phyloP scores from a whole-genome alignment of 2,329 filamentous ascomycete genomes.

The Lithohypha guttulata region DNA sequence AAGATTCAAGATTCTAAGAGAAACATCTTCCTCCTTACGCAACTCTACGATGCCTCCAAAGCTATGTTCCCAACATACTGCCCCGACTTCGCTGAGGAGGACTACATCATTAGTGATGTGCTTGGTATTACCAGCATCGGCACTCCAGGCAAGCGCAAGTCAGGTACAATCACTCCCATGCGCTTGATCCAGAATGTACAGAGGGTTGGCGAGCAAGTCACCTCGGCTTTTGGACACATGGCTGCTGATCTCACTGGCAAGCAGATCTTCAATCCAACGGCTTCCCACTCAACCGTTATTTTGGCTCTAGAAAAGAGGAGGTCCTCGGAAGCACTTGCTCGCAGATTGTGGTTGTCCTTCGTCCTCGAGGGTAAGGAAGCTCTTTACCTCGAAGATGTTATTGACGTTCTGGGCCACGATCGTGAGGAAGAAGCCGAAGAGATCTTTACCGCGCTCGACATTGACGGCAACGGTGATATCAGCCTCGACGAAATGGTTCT shows the following conservation, averaged over 20 bases:
- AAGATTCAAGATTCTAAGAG: constrained; percentile 84
- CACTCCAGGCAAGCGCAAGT: constrained; percentile 33
- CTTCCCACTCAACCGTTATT: constrained; percentile 78
- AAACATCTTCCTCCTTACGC: constrained; percentile 66
- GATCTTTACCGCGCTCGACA: constrained; percentile 69
- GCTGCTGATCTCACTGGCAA: constrained; percentile 93
- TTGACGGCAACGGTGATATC: constrained; percentile 85
- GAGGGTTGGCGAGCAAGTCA: constrained; percentile 83
- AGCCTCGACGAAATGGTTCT: constrained; percentile 91
- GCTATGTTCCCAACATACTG: constrained; percentile 87
- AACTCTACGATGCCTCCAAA: constrained; percentile 84
- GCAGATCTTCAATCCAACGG: constrained; percentile 85
- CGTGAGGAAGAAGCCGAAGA: constrained; percentile 73
- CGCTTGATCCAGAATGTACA: constrained; percentile 65
- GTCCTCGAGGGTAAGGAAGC: constrained; percentile 79
- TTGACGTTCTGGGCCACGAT: constrained; percentile 71
- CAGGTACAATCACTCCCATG: constrained; percentile 64
- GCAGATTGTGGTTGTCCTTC: constrained; percentile 95
- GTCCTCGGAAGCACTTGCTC: constrained; percentile 84
- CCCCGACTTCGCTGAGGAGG: constrained; percentile 79
- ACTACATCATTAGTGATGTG: constrained; percentile 81
- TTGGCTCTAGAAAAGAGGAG: constrained; percentile 76
- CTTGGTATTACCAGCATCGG: constrained; percentile 48
- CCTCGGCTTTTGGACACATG: constrained; percentile 82
- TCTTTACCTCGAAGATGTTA: constrained; percentile 67